Evolutionary conservation across 345 rosid genomes (phyloP), one percentile per base, ranked within the genome.

Genomic region (Dovyalis caffra): DNA sequence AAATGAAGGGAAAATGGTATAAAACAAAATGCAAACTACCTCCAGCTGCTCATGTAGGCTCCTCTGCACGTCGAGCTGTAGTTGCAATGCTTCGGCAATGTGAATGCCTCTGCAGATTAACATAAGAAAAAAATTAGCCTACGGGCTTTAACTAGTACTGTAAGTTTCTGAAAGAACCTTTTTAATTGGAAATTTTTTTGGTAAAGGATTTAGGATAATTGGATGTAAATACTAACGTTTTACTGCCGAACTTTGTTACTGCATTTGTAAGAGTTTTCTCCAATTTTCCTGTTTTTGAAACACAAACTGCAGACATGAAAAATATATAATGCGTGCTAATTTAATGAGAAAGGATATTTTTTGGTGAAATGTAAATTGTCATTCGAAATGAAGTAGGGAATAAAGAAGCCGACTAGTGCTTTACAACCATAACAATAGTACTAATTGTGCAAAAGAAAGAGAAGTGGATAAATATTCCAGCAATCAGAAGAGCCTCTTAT

Each of bases 51-150:
- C 79, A 60, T 81, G 76, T 3, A 84, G 67, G 6, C 64, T 71
- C 69, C 29, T 78, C 23, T 78, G 87, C 26, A 84, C 79, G 14
- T 78, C 84, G 21, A 81, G 77, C 43, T 84, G 87, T 64, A 79
- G 43, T 25, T 57, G 73, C 47, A 76, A 60, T 57, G 85, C 70
- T 74, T 81, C 83, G 26, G 70, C 68, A 40, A 81, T 66, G 33
- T 77, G 76, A 28, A 63, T 8, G 53, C 79, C 71, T 62, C 81
- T 74, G 74, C n/a, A 57, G 40, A 63, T 63, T 33, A 65, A 64
- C 21, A 21, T 0, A 25, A 47, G 20, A 15, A 28, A 23, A 26
- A 2, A 32, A 51, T 33, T 21, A 31, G 26, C 34, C 8, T 64
- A 1, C 11, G 23, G 12, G 11, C 25, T 5, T 10, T 6, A 5